Evolutionary conservation across 2,329 filamentous ascomycete genomes (phyloP).

Genomic region (Colletotrichum spinosum): DNA sequence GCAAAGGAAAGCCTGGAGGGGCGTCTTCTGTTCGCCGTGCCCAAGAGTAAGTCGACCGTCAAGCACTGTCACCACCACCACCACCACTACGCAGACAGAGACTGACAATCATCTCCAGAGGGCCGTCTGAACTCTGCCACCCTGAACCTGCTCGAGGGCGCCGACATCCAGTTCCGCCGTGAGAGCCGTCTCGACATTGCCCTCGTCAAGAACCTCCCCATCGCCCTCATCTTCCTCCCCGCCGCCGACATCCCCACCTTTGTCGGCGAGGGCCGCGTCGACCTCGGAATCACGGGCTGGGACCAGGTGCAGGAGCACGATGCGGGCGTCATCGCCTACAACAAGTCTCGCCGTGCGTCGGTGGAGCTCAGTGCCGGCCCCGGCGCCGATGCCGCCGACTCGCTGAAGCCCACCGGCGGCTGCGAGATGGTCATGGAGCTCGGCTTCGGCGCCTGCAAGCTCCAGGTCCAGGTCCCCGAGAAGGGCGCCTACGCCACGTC

Average conservation of each 20-base stretch:
- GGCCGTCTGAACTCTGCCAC: conserved; percentile 90
- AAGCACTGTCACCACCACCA: conserved; percentile 27
- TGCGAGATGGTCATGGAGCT: conserved; percentile 92
- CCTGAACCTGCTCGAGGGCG: conserved; percentile 90
- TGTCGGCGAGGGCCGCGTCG: conserved; percentile 92
- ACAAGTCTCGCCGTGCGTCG: conserved; percentile 61
- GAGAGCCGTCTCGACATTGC: conserved; percentile 97
- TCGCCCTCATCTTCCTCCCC: conserved; percentile 96
- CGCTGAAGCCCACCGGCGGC: conserved; percentile 65
- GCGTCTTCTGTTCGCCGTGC: conserved; percentile 94
- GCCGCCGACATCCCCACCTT: conserved; percentile 98
- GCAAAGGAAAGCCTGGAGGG: conserved; percentile 78
- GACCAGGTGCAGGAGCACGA: conserved; percentile 95
- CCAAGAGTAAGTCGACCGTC: conserved; percentile 80
- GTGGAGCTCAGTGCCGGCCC: conserved; percentile 55
- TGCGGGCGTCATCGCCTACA: conserved; percentile 65
- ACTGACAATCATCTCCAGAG: conserved; percentile 67
- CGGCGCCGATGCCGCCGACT: conserved; percentile 45
- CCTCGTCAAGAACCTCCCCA: conserved; percentile 94
- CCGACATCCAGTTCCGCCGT: conserved; percentile 95
- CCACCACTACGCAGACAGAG: conserved; percentile 5
- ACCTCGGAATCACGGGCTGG: conserved; percentile 92
- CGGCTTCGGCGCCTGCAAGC: conserved; percentile 88
- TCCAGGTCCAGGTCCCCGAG: conserved; percentile 96
- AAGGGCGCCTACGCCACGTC: conserved; percentile 79